Conservation (phyloP, 169 alveolate species). For the Plasmodium blacklocki region DNA sequence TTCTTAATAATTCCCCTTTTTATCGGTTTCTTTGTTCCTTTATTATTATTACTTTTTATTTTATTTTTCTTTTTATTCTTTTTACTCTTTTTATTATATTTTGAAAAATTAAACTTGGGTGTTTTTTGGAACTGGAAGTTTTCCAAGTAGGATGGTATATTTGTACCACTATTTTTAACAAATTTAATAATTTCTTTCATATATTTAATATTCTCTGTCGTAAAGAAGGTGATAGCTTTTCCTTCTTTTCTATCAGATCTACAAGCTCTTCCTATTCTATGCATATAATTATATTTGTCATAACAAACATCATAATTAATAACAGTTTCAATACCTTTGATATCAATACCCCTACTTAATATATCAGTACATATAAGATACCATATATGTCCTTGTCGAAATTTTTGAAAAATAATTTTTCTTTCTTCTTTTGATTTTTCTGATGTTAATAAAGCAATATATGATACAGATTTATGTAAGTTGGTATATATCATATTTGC, state of each 20-base stretch:
- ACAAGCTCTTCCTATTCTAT: conserved; percentile 99
- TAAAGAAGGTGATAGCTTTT: conserved; percentile 57
- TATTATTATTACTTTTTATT: conserved; percentile 2
- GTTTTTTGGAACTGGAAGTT: conserved; percentile 2
- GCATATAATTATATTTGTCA: conserved; percentile 94
- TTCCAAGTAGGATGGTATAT: conserved; percentile 35
- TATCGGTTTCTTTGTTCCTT: neutral
- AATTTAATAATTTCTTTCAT: conserved; percentile 55
- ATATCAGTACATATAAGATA: conserved; percentile 66
- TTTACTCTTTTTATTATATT: neutral
- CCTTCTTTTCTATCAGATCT: conserved; percentile 96
- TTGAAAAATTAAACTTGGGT: neutral
- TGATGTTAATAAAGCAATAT: conserved; percentile 27
- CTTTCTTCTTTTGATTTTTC: conserved; percentile 69
- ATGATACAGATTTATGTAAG: conserved; percentile 5
- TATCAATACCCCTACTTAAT: conserved; percentile 96
- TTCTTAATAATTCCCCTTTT: neutral
- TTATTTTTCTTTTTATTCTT: neutral
- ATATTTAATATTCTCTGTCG: conserved; percentile 21
- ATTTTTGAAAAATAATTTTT: conserved; percentile 17
- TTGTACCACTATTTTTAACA: conserved; percentile 57
- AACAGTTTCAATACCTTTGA: conserved; percentile 95
- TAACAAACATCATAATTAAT: conserved; percentile 98
- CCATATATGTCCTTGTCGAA: conserved; percentile 48
- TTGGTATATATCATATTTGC: conserved; percentile 25